These are phyloP conservation scores for Fusarium concolor DNA, from an alignment of 2,329 filamentous ascomycete genomes.

Conservation along the genomic window DNA sequence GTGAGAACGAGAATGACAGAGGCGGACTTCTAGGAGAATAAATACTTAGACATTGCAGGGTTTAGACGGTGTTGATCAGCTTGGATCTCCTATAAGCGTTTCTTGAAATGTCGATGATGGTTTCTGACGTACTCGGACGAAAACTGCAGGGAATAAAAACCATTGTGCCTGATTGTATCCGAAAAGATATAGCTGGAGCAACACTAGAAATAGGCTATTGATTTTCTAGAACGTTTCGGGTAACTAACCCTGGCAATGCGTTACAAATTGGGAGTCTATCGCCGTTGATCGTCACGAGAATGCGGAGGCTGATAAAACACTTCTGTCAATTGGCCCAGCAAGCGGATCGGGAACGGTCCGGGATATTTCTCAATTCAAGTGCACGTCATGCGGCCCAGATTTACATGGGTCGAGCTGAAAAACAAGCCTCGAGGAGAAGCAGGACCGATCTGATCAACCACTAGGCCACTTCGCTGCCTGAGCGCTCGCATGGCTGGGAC, in stretches of 20 bases:
- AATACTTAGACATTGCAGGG: neutral
- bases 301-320: slow-evolving; percentile 5
- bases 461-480: no score
- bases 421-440: neutral
- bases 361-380: no score
- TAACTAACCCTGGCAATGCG: neutral
- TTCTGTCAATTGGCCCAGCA: neutral
- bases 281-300: slow-evolving; percentile 9
- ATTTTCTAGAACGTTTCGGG: slow-evolving; percentile 7
- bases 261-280: neutral
- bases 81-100: neutral
- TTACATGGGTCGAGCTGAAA: neutral
- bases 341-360: neutral
- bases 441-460: neutral
- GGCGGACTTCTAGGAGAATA: neutral
- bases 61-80: no score
- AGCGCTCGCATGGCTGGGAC: no score
- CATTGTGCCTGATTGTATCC: no score
- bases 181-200: no score
- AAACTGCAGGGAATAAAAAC: no score
- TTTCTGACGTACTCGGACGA: slow-evolving; percentile 17
- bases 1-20: no score
- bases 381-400: neutral
- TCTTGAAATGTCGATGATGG: neutral
- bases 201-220: slow-evolving; percentile 14